Percentiles rank a stretch among this genome's conserved stretches.
Evolutionary conservation across 2,329 filamentous ascomycete genomes (phyloP).

Genomic region (Alternaria arbusti): DNA sequence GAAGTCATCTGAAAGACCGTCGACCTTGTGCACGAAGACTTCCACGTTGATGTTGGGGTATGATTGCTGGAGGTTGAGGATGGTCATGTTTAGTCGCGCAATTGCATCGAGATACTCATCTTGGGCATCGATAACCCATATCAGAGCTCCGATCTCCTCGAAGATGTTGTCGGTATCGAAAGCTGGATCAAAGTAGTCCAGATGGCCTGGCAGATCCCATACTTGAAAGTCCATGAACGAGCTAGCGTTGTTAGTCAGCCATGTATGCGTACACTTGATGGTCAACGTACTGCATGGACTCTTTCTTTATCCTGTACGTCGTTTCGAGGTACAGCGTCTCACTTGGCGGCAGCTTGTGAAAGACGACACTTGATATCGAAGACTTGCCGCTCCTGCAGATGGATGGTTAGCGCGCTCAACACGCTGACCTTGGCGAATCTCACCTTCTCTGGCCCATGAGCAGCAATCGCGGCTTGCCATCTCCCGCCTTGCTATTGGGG

Average conservation of each 20-base stretch:
- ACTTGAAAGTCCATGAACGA: slow-evolving; percentile 99
- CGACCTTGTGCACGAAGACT: slow-evolving; percentile 98
- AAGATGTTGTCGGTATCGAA: slow-evolving; percentile 96
- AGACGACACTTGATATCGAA: slow-evolving; percentile 98
- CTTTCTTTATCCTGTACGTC: slow-evolving; percentile 91
- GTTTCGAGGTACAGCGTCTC: slow-evolving; percentile 97
- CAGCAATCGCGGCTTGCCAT: slow-evolving; percentile 81
- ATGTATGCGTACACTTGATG: not conserved
- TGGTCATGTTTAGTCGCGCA: slow-evolving; percentile 82
- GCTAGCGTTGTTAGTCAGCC: slow-evolving; percentile 54
- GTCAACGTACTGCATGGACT: slow-evolving; percentile 83
- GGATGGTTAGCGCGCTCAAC: slow-evolving; percentile 16
- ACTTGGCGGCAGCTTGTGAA: slow-evolving; percentile 94
- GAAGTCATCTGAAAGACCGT: slow-evolving; percentile 96
- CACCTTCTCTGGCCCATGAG: slow-evolving; percentile 96
- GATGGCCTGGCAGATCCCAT: slow-evolving; percentile 95
- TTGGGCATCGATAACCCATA: slow-evolving; percentile 98
- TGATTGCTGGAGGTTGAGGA: slow-evolving; percentile 83
- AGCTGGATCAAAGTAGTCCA: slow-evolving; percentile 87
- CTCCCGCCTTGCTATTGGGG: slow-evolving; percentile 58
- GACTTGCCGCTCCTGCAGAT: slow-evolving; percentile 89
- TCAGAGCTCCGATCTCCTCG: slow-evolving; percentile 88
- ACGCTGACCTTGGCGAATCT: not conserved
- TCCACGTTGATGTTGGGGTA: slow-evolving; percentile 97
- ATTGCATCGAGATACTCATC: slow-evolving; percentile 97